Evolutionary conservation across 768 basidiomycete species (phyloP).

Genomic region (Pleurotus platypus): DNA sequence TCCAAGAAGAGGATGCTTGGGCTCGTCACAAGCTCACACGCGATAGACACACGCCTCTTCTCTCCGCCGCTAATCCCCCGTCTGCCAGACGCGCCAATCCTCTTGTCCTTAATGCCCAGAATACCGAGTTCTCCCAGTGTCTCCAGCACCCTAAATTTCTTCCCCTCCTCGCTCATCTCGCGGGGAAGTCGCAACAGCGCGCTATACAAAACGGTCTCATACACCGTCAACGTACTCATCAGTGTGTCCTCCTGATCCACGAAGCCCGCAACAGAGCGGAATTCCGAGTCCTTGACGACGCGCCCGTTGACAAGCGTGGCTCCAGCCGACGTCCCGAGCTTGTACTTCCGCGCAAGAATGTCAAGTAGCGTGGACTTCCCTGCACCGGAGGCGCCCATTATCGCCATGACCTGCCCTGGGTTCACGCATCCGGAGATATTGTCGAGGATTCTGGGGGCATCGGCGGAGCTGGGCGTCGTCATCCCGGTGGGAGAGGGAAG

Average conservation of each 20-base stretch:
- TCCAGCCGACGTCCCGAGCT: conserved; percentile 75
- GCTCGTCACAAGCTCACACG: conserved; percentile 96
- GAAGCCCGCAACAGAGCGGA: conserved; percentile 86
- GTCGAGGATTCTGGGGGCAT: conserved; percentile 52
- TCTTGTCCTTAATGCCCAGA: conserved; percentile 80
- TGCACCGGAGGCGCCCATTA: conserved; percentile 96
- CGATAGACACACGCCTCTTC: conserved; percentile 94
- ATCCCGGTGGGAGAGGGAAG: conserved; percentile 36
- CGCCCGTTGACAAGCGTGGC: conserved; percentile 84
- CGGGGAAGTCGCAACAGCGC: conserved; percentile 86
- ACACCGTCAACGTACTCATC: conserved; percentile 96
- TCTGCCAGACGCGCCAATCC: conserved; percentile 85
- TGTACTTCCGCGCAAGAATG: conserved; percentile 88
- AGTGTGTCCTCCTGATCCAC: conserved; percentile 99
- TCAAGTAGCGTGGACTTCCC: conserved; percentile 97
- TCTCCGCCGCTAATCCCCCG: conserved; percentile 97
- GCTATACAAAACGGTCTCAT: conserved; percentile 94
- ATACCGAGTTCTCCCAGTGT: conserved; percentile 97
- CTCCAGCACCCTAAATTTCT: conserved; percentile 90
- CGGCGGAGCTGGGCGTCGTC: conserved; percentile 25
- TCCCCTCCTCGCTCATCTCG: conserved; percentile 95
- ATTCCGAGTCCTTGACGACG: conserved; percentile 66
- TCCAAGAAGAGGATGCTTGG: conserved; percentile 96
- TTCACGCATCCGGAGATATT: conserved; percentile 79
- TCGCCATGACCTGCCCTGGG: conserved; percentile 89